These are phyloP conservation scores for Lignosus rhinocerotis DNA, from an alignment of 1,284 basidiomycete species.

Conservation along the genomic window DNA sequence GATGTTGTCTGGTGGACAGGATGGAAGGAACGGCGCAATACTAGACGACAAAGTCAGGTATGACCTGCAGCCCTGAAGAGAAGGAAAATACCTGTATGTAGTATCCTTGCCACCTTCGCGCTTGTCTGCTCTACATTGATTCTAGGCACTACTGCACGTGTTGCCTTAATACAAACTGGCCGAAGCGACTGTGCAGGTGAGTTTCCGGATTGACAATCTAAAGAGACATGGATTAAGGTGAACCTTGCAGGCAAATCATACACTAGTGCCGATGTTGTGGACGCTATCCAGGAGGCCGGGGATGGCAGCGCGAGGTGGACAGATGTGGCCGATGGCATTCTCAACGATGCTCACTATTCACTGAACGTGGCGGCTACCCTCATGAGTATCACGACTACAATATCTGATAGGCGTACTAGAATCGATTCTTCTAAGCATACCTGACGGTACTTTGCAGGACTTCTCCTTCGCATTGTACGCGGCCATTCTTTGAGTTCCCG, in stretches of 20 bases:
- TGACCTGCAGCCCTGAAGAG: too few species aligned
- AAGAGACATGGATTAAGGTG: slow-evolving; percentile 2
- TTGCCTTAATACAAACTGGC: slow-evolving; percentile 22
- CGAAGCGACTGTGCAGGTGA: slow-evolving; percentile 25
- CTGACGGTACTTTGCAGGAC: slow-evolving; percentile 15
- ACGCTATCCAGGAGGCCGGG: slow-evolving; percentile 23
- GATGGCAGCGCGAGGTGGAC: slow-evolving; percentile 23
- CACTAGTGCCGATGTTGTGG: slow-evolving; percentile 1
- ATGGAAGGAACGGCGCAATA: too few species aligned
- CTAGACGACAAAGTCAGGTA: too few species aligned
- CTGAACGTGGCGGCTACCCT: slow-evolving; percentile 25
- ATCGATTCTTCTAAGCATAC: background rate
- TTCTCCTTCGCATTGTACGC: slow-evolving; percentile 33
- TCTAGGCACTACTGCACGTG: slow-evolving; percentile 16
- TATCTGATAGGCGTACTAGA: slow-evolving; percentile 11
- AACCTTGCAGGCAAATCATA: slow-evolving; percentile 3
- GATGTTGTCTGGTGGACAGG: too few species aligned
- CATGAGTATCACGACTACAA: slow-evolving; percentile 32
- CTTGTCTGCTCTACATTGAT: slow-evolving; percentile 19
- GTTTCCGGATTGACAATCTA: background rate
- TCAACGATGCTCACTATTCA: background rate
- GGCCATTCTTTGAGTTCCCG: slow-evolving; percentile 38
- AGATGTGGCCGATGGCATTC: background rate
- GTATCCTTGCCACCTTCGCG: slow-evolving; percentile 16
- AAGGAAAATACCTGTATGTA: slow-evolving; percentile 14